Conservation (phyloP, 2,329 filamentous ascomycete species). For the Uncinocarpus reesii region DNA sequence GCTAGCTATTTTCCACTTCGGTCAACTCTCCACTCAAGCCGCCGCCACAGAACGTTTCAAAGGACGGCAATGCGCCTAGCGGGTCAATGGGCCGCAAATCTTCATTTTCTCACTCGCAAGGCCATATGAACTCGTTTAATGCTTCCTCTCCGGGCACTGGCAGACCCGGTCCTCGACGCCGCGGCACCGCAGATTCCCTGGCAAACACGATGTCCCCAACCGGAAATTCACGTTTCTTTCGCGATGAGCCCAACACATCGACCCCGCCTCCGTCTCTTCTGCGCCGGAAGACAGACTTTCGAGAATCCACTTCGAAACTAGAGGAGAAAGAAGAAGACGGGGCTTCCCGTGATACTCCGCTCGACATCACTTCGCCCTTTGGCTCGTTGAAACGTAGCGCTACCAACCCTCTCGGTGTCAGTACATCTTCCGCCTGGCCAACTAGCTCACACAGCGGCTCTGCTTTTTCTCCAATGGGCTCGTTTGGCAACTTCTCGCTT, state of each 20-base stretch:
- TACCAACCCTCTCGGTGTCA: constrained; percentile 42
- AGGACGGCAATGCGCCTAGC: constrained; percentile 39
- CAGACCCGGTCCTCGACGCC: constrained; percentile 66
- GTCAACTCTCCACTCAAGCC: constrained; percentile 93
- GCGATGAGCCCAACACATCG: constrained; percentile 45
- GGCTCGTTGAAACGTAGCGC: constrained; percentile 47
- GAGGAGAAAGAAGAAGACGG: constrained; percentile 43
- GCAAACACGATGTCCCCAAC: constrained; percentile 41
- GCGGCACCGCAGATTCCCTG: constrained; percentile 70
- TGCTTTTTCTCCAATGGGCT: constrained; percentile 63
- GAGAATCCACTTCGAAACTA: constrained; percentile 38
- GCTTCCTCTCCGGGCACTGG: constrained; percentile 63
- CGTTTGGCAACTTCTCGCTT: constrained; percentile 84
- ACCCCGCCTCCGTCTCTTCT: constrained; percentile 52
- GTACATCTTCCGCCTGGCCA: constrained; percentile 45
- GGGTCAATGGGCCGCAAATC: constrained; percentile 59
- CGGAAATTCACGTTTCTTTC: constrained; percentile 37
- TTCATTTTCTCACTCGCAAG: constrained; percentile 61
- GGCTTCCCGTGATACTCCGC: constrained; percentile 31
- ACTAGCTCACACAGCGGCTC: constrained; percentile 47
- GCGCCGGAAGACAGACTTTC: constrained; percentile 53
- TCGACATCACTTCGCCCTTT: constrained; percentile 39
- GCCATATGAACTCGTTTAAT: constrained; percentile 53
- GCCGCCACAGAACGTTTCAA: constrained; percentile 54
- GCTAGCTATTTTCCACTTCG: constrained; percentile 66